phyloP scores from a whole-genome alignment of 148 eudicot genomes.

The Bassia scoparia region DNA sequence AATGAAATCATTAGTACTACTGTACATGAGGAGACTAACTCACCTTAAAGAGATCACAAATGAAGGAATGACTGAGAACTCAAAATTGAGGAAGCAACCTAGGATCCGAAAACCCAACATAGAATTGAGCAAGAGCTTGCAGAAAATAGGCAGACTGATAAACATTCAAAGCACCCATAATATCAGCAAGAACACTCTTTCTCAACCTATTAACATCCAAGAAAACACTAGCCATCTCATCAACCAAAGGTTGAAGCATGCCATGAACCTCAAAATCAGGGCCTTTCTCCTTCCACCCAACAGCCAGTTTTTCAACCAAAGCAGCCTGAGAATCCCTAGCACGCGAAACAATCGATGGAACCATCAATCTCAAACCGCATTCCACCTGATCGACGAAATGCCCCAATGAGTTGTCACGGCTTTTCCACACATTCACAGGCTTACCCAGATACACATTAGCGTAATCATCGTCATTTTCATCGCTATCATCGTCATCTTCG shows the following conservation, averaged over 20 bases:
- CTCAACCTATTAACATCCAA: slow-evolving; percentile 79
- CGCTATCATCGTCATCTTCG: slow-evolving; percentile 28
- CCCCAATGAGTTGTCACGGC: slow-evolving; percentile 34
- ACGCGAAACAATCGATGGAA: slow-evolving; percentile 55
- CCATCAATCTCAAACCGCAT: slow-evolving; percentile 77
- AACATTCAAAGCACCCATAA: slow-evolving; percentile 54
- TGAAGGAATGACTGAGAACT: slow-evolving; percentile 27
- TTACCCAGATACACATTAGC: slow-evolving; percentile 19
- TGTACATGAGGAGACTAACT: background rate
- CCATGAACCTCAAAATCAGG: slow-evolving; percentile 24
- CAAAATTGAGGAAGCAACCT: slow-evolving; percentile 44
- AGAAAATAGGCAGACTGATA: slow-evolving; percentile 73
- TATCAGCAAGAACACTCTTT: slow-evolving; percentile 67
- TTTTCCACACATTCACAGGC: slow-evolving; percentile 53
- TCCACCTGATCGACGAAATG: slow-evolving; percentile 61
- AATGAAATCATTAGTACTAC: background rate
- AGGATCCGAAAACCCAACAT: slow-evolving; percentile 66
- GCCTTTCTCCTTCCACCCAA: slow-evolving; percentile 34
- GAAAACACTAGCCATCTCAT: slow-evolving; percentile 63
- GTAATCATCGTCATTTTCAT: slow-evolving; percentile 10
- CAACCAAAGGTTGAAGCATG: slow-evolving; percentile 42
- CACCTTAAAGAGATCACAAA: background rate
- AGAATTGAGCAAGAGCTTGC: slow-evolving; percentile 60
- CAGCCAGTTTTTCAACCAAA: slow-evolving; percentile 42
- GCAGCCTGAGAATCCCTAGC: slow-evolving; percentile 50